A percentile compares a stretch with the other conserved stretches of the same genome.
phyloP scores from a whole-genome alignment of 2,329 filamentous ascomycete genomes.

The Colletotrichum lentis region DNA sequence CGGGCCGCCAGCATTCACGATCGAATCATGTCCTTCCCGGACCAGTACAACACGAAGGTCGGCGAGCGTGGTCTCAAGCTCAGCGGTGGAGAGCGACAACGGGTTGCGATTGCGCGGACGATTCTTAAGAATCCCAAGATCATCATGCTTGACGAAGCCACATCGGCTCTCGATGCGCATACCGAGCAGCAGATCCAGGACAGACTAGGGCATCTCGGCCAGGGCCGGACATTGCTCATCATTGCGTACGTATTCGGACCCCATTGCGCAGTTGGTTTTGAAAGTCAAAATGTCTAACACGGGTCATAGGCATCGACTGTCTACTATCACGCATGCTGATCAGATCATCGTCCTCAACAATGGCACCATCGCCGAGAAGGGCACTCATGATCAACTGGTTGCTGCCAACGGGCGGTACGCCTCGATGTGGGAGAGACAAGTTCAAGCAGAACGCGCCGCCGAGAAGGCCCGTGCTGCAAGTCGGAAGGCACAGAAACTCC shows the following conservation, averaged over 20 bases:
- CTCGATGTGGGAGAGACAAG: constrained; percentile 91
- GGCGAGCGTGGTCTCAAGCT: constrained; percentile 87
- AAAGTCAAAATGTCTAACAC: constrained; percentile 40
- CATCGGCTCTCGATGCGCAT: constrained; percentile 87
- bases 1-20: constrained; percentile 91
- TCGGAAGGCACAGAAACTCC: constrained; percentile 53
- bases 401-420: constrained; percentile 76
- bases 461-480: constrained; percentile 62
- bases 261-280: constrained; percentile 38
- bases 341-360: constrained; percentile 82
- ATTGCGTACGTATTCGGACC: constrained; percentile 74
- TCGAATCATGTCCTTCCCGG: constrained; percentile 87
- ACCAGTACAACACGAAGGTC: constrained; percentile 88
- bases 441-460: constrained; percentile 75
- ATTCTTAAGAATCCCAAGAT: constrained; percentile 92
- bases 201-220: constrained; percentile 80
- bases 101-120: constrained; percentile 90
- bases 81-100: constrained; percentile 91
- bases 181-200: constrained; percentile 94
- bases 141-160: constrained; percentile 93
- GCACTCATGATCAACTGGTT: constrained; percentile 81
- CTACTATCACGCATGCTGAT: constrained; percentile 85
- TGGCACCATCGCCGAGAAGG: constrained; percentile 79
- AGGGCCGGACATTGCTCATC: constrained; percentile 90
- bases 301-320: constrained; percentile 74